Evolutionary conservation across 805 yeast genomes (phyloP), one percentile per base, ranked within the genome.

Genomic region (Candida railenensis): DNA sequence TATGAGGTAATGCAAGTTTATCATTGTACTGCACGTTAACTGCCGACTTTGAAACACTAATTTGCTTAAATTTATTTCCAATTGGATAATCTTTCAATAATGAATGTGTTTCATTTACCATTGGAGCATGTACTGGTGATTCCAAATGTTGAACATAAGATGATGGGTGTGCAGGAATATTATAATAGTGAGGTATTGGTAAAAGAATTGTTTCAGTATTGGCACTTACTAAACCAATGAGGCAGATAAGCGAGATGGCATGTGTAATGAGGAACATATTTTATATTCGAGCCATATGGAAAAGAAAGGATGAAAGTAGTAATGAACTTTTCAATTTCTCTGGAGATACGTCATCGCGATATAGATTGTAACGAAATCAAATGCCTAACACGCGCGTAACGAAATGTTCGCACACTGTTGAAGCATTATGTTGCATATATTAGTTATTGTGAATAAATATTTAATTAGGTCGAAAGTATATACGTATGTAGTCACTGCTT

Each of bases 141-240:
- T 11, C 30, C 30, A 25, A 25, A 11, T 11, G 9, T 12, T 36
- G 39, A 15, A 4, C 39, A 18, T 22, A 41, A 12, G 14, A 4
- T 15, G 34, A 33, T 11, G 47, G 47, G 40, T 50, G 53, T 16
- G 57, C 43, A 3, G 71, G 69, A 11, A 69, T 58, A 37, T 66
- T 58, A 52, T 60, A 72, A 52, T 69, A 64, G 30, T 65, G 58
- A 0, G 76, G 76, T 0, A 71, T 51, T 32, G 47, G 44, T 25
- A 69, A 39, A 15, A 66, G 43, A 22, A 58, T 53, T 1, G 73
- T 61, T 48, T 72, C 77, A 1, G 77, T 72, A 43, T 72, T 72
- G 25, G 71, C 74, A 34, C 45, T 28, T 4, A 47, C 51, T 12
- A 44, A 40, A 15, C 44, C 30, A 16, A 42, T 45, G 34, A 44